Evolutionary conservation across 495 filamentous ascomycete genomes (phyloP), one percentile per base, ranked within the genome.

Genomic region (Daldinia concentrica): DNA sequence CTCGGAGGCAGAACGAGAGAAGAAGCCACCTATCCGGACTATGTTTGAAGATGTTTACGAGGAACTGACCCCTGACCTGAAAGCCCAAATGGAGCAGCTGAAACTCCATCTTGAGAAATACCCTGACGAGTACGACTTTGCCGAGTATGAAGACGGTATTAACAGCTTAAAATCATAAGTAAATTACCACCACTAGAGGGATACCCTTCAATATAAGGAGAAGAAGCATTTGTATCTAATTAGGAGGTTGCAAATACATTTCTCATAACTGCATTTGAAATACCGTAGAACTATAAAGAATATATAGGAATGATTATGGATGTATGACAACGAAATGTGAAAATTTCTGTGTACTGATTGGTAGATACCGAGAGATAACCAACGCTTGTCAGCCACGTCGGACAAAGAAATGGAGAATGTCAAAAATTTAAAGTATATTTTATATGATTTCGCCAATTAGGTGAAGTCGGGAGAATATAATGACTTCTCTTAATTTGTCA

Each of bases 11-110:
- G 96, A 99, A 81, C 91, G 88, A 72, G 91, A 92, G 84, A 96
- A 93, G 87, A 97, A 93, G 79, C 92, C 93, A 3, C 83, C 91
- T 11, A 82, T 99, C 30, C 84, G 89, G 56, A 79, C 87, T 32
- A 90, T 97, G 76, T 98, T 97, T 78, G 86, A 88, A 68, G 95
- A 94, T 79, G 87, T 98, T 6, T 98, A 97, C 79, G 92, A 94
- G 79, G 86, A 93, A 22, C 62, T 97, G 50, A 98, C 93, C 9
- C 91, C 93, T 62, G 95, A 98, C 67, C 83, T 90, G 50, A 86
- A 83, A 78, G 86, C 80, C 65, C 96, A 99, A 83, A 92, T 94
- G 86, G 82, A 82, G 70, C 88, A 92, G 81, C 80, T 99, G 64
- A 93, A 83, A 79, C 83, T 86, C 1, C 83, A 97, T 50, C 68